Base-by-base conservation (phyloP, 495 filamentous ascomycete genomes). In the Cudoniella acicularis region DNA sequence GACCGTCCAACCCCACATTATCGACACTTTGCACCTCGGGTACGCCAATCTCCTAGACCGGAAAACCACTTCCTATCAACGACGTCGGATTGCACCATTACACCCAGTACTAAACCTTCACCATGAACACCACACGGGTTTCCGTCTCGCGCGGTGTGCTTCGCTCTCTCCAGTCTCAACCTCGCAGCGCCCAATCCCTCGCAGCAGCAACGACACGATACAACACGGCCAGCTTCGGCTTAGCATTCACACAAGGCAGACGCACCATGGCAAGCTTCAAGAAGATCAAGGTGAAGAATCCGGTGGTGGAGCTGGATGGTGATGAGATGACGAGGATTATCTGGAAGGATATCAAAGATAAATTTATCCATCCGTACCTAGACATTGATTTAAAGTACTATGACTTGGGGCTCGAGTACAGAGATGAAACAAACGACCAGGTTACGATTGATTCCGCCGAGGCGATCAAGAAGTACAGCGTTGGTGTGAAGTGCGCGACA, bases 311-410 rank as follows among this genome's bases (percentile, higher is more conserved):
- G 74, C 81, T 98, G 69, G 94, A 98, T 73, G 94, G 94, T 67
- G 94, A 98, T 80, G 94, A 98, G 84, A 98, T 98, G 94, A 98
- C 94, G 59, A 83, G 94, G 67, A 91, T 98, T 67, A 98, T 98
- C 77, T 98, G 94, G 94, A 78, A 97, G 77, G 86, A 91, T 69
- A 98, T 98, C 80, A 96, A 96, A 80, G 85, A 97, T 72, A 96
- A 94, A 83, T 92, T 96, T 79, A 96, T 96, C 73, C 79, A 84
- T 76, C 92, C 92, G 45, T 98, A 92, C 78, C 88, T 98, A 42
- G 90, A 95, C 68, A 82, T 98, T 73, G 93, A 98, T 73, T 85
- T 98, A 60, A 98, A 98, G 81, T 98, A 98, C 85, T 98, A 97
- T 78, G 94, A 98, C 70, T 76, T 98, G 64, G 94, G 94, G 59